Evolutionary conservation across 352 stramenopile genomes (phyloP).

Genomic region (Thalassiosira ordinaria): DNA sequence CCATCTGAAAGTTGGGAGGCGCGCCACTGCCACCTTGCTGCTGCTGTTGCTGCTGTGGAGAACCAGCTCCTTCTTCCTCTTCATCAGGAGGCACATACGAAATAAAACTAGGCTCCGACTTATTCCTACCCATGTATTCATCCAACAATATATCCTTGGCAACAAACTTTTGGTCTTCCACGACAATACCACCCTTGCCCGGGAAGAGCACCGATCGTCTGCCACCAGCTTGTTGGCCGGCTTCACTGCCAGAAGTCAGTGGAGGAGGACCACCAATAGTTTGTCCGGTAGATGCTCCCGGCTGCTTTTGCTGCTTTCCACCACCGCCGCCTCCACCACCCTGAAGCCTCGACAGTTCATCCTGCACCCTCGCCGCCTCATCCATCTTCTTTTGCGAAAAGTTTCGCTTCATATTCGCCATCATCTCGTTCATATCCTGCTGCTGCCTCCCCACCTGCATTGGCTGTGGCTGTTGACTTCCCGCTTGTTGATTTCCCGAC

Average conservation of each 20-base stretch:
- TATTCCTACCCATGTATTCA: constrained; percentile 29
- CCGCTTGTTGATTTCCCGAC: neutral
- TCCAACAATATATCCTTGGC: constrained; percentile 41
- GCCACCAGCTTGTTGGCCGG: neutral
- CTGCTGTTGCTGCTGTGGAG: too few relatives aligned
- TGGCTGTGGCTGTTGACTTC: neutral
- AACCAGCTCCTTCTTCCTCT: neutral
- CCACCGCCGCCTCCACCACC: too few relatives aligned
- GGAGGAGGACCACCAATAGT: too few relatives aligned
- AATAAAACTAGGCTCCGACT: constrained; percentile 26
- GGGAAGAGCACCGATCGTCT: constrained; percentile 26
- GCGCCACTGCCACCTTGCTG: too few relatives aligned
- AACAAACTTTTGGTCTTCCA: constrained; percentile 32
- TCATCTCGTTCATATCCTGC: constrained; percentile 33
- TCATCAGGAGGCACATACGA: constrained; percentile 26
- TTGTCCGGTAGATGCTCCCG: neutral
- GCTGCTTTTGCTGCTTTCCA: neutral
- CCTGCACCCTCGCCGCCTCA: constrained; percentile 25
- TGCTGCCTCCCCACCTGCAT: neutral
- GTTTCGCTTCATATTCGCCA: constrained; percentile 40
- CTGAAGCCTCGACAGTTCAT: constrained; percentile 16
- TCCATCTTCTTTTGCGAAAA: constrained; percentile 38
- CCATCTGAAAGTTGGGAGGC: too few relatives aligned
- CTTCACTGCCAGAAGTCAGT: too few relatives aligned
- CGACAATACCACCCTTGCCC: constrained; percentile 47